Evolutionary conservation across 2,329 filamentous ascomycete species (phyloP), one percentile per base, ranked within the genome.

Genomic region (Neonectria punicea): DNA sequence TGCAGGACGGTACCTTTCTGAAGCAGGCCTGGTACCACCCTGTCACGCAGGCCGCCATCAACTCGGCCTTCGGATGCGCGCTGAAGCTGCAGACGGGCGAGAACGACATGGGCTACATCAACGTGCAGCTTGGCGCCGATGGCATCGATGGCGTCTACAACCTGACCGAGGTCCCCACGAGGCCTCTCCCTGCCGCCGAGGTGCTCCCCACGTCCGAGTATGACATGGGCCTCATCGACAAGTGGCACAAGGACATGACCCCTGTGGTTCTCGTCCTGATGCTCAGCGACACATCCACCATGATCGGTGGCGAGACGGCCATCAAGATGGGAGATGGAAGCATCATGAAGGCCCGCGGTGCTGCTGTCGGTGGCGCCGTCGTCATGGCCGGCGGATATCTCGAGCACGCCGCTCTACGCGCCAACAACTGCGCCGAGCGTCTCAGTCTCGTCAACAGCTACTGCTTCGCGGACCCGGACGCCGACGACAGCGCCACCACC

Each of bases 161-260:
- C 14, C 7, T 53, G 28, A 54, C 58, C 11, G 63, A 66, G 49
- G 49, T 44, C 5, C 58, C 58, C 2, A 47, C 46, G 3, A 41
- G 16, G 10, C 58, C 63, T 13, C 56, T 53, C 5, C 81, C 83
- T 16, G 2, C 28, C 4, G 39, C 47, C 5, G 25, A 50, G 25
- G 16, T 10, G 8, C 46, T 28, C 7, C 22, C 25, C 13, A 10
- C 25, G 1, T 25, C 8, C 6, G 46, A 50, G 9, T 25, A 50
- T 6, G 47, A 50, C 9, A 50, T 50, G 39, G 39, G 39, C n/a
- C 39, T 43, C 28, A 36, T 67, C 18, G 65, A 67, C 6, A 54
- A 49, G 2, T 69, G 67, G 67, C 67, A 69, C 36, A 64, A 61
- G 39, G 67, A 69, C 32, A 51, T 53, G 30, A 60, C 58, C 10